Base-by-base conservation (phyloP, 805 yeast genomes). In the Tetrapisispora pingtungensis region DNA sequence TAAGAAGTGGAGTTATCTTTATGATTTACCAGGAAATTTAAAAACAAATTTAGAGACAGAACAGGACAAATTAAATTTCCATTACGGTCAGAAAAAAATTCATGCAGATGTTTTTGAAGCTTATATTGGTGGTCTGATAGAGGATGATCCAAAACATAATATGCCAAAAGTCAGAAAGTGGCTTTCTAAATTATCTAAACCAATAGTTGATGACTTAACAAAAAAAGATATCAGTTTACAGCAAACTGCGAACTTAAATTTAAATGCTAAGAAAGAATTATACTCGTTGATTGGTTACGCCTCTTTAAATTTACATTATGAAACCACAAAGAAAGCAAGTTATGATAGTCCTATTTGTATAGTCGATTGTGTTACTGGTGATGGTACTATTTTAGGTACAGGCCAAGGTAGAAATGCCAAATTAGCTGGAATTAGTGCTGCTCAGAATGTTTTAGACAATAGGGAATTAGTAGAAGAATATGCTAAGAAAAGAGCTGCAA, bases 101-200 rank as follows among this genome's bases (percentile, higher is more conserved):
- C 74, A 74, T 56, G 96, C 97, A 0, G 98, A 90, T 69, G 78
- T 84, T 0, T 85, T 90, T 59, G 98, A 93, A 64, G 96, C 97
- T 0, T 90, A 90, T 53, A 72, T 93, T 38, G 97, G 96, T 7
- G 98, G 94, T 0, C 62, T 90, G 28, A 68, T 77, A 19, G 94
- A 84, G 49, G 67, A 74, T 36, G 63, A 68, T 19, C 57, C 62
- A 34, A 66, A 65, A 12, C 61, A 66, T 15, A 74, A 78, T 47
- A 65, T 74, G 41, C 59, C 66, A 2, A 70, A 62, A 19, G 72
- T 83, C 7, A 72, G 72, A 50, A 61, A 67, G 12, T 84, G 90
- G 90, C 57, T 84, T 24, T 54, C 60, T 6, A 60, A 66, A 39
- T 60, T 82, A 33, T 73, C 80, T 30, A 64, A 62, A n/a, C 77